Percentiles rank a stretch among this genome's conserved stretches.
phyloP scores from a whole-genome alignment of 495 filamentous ascomycete genomes.

The Xylaria telfairii region DNA sequence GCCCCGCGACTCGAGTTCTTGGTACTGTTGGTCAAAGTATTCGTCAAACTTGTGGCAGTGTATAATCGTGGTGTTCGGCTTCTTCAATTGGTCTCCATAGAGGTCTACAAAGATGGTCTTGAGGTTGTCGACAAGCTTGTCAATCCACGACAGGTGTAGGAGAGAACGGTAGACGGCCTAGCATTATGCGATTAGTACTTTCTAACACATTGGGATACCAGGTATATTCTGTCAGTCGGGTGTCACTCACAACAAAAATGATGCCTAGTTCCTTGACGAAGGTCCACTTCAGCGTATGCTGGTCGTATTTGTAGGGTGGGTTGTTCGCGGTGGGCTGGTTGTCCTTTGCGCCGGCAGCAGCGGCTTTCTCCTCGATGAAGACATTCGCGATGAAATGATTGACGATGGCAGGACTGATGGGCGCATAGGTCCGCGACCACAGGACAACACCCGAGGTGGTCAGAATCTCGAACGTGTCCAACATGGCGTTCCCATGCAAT shows the following conservation, averaged over 20 bases:
- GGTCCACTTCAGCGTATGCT: slow-evolving; percentile 95
- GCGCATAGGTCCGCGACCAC: slow-evolving; percentile 88
- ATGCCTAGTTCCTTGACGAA: slow-evolving; percentile 87
- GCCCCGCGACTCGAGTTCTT: slow-evolving; percentile 71
- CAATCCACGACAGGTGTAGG: slow-evolving; percentile 93
- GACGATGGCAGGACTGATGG: slow-evolving; percentile 80
- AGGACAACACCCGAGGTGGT: slow-evolving; percentile 95
- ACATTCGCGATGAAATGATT: slow-evolving; percentile 95
- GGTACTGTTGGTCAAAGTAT: slow-evolving; percentile 92
- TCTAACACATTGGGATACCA: not conserved
- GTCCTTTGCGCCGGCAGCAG: slow-evolving; percentile 63
- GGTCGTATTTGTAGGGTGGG: slow-evolving; percentile 84
- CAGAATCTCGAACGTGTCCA: slow-evolving; percentile 95
- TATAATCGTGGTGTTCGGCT: slow-evolving; percentile 75
- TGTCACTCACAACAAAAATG: slow-evolving; percentile 85
- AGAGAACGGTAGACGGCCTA: slow-evolving; percentile 97
- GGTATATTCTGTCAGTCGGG: not conserved
- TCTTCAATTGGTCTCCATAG: slow-evolving; percentile 86
- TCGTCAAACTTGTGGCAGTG: slow-evolving; percentile 81
- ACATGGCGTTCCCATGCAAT: slow-evolving; percentile 59
- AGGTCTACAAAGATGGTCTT: slow-evolving; percentile 86
- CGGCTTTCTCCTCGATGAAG: slow-evolving; percentile 89
- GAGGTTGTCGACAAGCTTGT: slow-evolving; percentile 94
- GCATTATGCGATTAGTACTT: slow-evolving; percentile 13
- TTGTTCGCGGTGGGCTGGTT: slow-evolving; percentile 63